Evolutionary conservation across 2,329 filamentous ascomycete genomes (phyloP).

Genomic region (Colletotrichum kahawae): DNA sequence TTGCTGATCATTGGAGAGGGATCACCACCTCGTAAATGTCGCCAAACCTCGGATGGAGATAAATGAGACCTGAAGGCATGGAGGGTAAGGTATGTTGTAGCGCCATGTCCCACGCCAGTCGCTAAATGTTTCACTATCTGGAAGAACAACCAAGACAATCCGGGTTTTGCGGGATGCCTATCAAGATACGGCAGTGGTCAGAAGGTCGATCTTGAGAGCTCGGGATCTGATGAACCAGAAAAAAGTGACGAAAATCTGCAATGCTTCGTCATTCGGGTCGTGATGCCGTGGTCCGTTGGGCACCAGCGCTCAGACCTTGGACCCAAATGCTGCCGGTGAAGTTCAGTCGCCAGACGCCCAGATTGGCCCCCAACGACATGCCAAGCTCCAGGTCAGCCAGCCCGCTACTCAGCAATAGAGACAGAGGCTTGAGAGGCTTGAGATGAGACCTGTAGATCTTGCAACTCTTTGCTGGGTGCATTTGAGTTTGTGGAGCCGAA

Average conservation of each 20-base stretch:
- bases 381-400: background rate
- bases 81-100: conserved; percentile 10
- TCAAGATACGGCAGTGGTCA: background rate
- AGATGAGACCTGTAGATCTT: conserved; percentile 21
- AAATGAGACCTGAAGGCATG: background rate
- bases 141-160: background rate
- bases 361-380: background rate
- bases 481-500: conserved; percentile 15
- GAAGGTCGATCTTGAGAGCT: background rate
- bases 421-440: conserved; percentile 10
- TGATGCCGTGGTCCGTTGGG: conserved; percentile 2
- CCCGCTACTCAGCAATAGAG: background rate
- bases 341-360: background rate
- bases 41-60: background rate
- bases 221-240: background rate
- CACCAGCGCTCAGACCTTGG: conserved; percentile 4
- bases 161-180: background rate
- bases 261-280: background rate
- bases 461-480: conserved; percentile 1
- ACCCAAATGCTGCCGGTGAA: background rate
- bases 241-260: background rate
- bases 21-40: background rate
- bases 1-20: background rate
- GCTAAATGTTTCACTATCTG: background rate
- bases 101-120: background rate